Conservation (phyloP, 2,329 filamentous ascomycete species). For the Hypoxylon sp. region DNA sequence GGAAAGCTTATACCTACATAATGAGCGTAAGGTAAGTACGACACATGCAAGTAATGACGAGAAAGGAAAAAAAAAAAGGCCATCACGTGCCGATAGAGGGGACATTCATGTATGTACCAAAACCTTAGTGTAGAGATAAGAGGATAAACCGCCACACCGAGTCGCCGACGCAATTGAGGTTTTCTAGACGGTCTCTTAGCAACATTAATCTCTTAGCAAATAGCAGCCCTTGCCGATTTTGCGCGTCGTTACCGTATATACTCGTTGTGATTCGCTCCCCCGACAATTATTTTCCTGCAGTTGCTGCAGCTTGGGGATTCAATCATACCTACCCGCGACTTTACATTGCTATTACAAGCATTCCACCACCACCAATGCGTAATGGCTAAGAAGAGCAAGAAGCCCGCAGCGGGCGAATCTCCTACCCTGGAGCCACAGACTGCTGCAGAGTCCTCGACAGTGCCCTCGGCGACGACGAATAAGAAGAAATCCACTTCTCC, state of each 20-base stretch:
- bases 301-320: slow-evolving; percentile 9
- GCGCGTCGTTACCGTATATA: slow-evolving; percentile 23
- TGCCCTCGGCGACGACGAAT: slow-evolving; percentile 40
- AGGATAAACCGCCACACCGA: slow-evolving; percentile 33
- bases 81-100: slow-evolving; percentile 46
- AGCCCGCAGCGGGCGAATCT: slow-evolving; percentile 53
- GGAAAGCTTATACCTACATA: not conserved
- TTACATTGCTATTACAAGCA: slow-evolving; percentile 14
- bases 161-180: slow-evolving; percentile 40
- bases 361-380: slow-evolving; percentile 44
- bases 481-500: slow-evolving; percentile 44
- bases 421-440: slow-evolving; percentile 44
- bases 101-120: slow-evolving; percentile 1
- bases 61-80: slow-evolving; percentile 1
- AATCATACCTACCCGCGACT: slow-evolving; percentile 27
- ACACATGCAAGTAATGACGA: not conserved
- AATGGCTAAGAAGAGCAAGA: slow-evolving; percentile 67
- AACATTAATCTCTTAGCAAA: slow-evolving; percentile 23
- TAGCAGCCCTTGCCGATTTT: slow-evolving; percentile 25
- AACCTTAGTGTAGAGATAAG: slow-evolving; percentile 32
- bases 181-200: slow-evolving; percentile 24
- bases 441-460: slow-evolving; percentile 47
- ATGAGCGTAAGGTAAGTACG: not conserved
- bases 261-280: slow-evolving; percentile 24
- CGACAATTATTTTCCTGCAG: slow-evolving; percentile 6